These are phyloP conservation scores for Remersonia thermophila DNA, from an alignment of 2,329 filamentous ascomycete genomes.

Conservation along the genomic window DNA sequence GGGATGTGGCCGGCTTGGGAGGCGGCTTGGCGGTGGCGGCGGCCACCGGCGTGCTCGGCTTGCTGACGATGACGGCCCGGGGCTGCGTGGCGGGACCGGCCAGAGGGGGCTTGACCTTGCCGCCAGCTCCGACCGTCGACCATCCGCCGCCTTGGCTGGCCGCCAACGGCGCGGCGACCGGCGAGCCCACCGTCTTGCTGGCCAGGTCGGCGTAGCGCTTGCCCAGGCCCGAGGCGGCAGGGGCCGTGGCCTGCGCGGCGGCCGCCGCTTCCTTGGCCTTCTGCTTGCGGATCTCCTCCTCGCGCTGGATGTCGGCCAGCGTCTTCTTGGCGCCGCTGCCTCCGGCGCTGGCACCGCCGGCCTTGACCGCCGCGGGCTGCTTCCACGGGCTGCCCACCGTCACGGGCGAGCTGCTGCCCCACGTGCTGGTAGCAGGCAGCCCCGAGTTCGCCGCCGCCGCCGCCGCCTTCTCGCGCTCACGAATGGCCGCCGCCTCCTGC, in stretches of 20 bases:
- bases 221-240: conserved; percentile 40
- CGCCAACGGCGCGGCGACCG: conserved; percentile 29
- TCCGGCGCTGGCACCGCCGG: conserved; percentile 17
- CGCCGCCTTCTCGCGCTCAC: conserved; percentile 48
- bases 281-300: conserved; percentile 84
- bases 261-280: conserved; percentile 44
- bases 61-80: conserved; percentile 31
- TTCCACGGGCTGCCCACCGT: conserved; percentile 49
- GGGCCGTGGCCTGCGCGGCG: conserved; percentile 29
- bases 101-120: conserved; percentile 71
- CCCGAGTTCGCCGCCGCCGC: conserved; percentile 51
- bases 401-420: conserved; percentile 66
- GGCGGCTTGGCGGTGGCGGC: conserved; percentile 28
- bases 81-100: conserved; percentile 36
- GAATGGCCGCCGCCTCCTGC: conserved; percentile 54
- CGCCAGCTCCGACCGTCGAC: conserved; percentile 90
- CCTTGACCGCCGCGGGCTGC: conserved; percentile 45
- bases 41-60: conserved; percentile 31
- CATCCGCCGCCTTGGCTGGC: conserved; percentile 46
- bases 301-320: conserved; percentile 87
- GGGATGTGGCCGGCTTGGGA: conserved; percentile 36
- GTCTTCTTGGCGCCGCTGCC: conserved; percentile 59
- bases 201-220: conserved; percentile 95
- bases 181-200: conserved; percentile 47
- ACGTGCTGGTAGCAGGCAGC: conserved; percentile 77